Base-by-base conservation (phyloP, 2,329 filamentous ascomycete species). In the Capronia americana region DNA sequence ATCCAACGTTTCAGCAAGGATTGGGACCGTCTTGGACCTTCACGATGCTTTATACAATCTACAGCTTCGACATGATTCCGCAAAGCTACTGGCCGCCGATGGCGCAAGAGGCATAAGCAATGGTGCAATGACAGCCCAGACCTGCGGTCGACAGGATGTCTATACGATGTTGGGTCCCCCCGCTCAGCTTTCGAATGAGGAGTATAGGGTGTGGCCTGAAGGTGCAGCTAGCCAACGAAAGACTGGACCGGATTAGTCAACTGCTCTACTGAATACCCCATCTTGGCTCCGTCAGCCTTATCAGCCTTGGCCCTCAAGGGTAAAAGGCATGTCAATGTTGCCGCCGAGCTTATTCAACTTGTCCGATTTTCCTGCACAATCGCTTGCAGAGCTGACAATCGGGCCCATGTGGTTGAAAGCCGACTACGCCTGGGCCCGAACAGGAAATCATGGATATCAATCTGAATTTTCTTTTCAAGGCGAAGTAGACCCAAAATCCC, bases 61-160 rank as follows among this genome's bases (percentile, higher is more conserved):
- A 48, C 3, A 17, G 17, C 24, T 1, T 26, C 11, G 6, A 28
- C 26, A 1, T 50, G 24, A 28, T 20, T 8, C 14, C 34, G 46
- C 32, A 34, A 24, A 41, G 48, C 46, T 10, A 44, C 28, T 53
- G 26, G 20, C 38, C 46, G 41, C 28, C 48, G 24, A 61, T 61
- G 46, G 32, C 30, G 58, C 50, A 44, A 61, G 46, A 61, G 24
- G 3, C 7, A 34, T 53, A 24, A 54, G 50, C 46, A 61, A 61
- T 61, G 58, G 58, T 54, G 58, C 24, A 28, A 61, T 32, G 26
- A 14, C 24, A 7, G 24, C 1, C 26, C 17, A 26, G 12, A 2
- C 51, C 11, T 17, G 17, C 23, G 51, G 24, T 55, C 23, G 51
- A 20, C 23, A 32, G 51, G 28, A 32, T 28, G n/a, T 20, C 38